A percentile compares a stretch with the other conserved stretches of the same genome.
Conservation (phyloP, 345 rosid species). For the Gossypium arboreum region DNA sequence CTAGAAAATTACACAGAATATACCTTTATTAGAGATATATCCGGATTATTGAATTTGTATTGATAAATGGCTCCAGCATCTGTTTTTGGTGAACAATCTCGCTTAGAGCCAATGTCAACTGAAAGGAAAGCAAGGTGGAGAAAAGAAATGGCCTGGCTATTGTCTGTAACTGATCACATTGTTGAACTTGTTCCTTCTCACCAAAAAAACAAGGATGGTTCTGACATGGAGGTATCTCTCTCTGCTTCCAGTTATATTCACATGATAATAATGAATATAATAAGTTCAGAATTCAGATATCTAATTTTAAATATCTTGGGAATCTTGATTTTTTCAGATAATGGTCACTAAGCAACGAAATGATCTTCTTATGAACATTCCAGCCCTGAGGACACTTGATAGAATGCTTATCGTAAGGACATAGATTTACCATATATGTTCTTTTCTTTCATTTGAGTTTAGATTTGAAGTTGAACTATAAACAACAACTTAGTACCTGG, state of each 20-base stretch:
- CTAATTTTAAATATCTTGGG: background rate
- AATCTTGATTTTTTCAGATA: conserved; percentile 38
- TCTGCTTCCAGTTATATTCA: background rate
- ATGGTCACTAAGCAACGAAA: conserved; percentile 79
- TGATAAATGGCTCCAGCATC: conserved; percentile 26
- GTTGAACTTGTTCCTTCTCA: conserved; percentile 67
- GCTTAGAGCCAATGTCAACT: conserved; percentile 58
- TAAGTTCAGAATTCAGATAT: background rate
- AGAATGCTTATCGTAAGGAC: conserved; percentile 82
- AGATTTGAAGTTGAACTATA: background rate
- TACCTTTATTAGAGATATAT: too few species aligned
- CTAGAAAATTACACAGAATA: too few species aligned
- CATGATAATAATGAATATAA: background rate
- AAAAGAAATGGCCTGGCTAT: conserved; percentile 63
- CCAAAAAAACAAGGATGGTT: conserved; percentile 56
- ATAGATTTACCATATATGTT: background rate
- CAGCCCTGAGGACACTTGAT: conserved; percentile 88
- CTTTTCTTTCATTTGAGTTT: background rate
- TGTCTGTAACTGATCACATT: conserved; percentile 62
- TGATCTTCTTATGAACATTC: conserved; percentile 89
- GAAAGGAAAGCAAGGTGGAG: conserved; percentile 62
- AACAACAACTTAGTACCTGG: background rate
- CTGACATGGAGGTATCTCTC: conserved; percentile 48
- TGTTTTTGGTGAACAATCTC: conserved; percentile 46
- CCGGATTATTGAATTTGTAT: background rate